Conservation (phyloP, 2,329 filamentous ascomycete species). For the Metarhizium sp. region DNA sequence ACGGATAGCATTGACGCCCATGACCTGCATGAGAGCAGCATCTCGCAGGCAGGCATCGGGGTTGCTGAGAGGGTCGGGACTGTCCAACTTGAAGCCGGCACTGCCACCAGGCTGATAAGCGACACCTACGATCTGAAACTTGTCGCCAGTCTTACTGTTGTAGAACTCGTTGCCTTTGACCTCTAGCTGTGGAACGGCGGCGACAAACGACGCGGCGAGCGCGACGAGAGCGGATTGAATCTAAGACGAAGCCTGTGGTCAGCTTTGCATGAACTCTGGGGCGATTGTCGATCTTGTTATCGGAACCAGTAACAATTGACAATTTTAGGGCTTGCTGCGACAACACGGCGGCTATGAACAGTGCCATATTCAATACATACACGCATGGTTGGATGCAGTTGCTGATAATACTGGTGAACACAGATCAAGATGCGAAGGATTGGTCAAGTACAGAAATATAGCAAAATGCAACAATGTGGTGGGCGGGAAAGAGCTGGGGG, state of each 20-base stretch:
- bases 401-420: neutral
- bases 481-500: neutral
- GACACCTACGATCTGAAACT: conserved; percentile 57
- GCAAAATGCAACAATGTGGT: neutral
- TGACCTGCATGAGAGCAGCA: conserved; percentile 54
- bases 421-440: conserved; percentile 1
- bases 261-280: neutral
- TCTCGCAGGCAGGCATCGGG: conserved; percentile 50
- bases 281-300: neutral
- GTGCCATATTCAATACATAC: conserved; percentile 6
- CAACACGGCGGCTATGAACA: neutral
- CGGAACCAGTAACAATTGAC: neutral
- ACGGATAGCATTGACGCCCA: conserved; percentile 58
- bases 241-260: conserved; percentile 12
- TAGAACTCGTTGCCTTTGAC: conserved; percentile 50
- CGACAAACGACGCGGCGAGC: conserved; percentile 41
- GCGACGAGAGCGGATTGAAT: conserved; percentile 39
- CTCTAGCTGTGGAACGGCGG: conserved; percentile 48
- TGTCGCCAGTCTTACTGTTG: conserved; percentile 47
- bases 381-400: conserved; percentile 9
- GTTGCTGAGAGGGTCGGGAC: conserved; percentile 52
- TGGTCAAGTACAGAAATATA: neutral
- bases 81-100: conserved; percentile 44
- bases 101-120: conserved; percentile 62
- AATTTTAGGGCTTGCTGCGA: neutral